Evolutionary conservation across 2,329 filamentous ascomycete genomes (phyloP), one percentile per base, ranked within the genome.

Genomic region (Calonectria pteridis): DNA sequence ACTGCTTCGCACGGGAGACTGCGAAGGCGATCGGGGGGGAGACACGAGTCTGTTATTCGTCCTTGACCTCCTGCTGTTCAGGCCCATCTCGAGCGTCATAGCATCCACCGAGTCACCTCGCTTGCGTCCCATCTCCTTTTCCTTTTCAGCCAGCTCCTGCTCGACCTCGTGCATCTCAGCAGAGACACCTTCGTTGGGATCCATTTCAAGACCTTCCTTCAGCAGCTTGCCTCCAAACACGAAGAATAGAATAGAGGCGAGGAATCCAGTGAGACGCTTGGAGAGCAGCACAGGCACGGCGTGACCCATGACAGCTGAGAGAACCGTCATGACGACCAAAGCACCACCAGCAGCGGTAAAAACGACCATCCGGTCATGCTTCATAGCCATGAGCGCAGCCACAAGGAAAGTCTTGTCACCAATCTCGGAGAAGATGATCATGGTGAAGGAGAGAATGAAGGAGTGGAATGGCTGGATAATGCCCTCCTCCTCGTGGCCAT

Each of bases 331-430:
- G 83, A 94, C 91, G 73, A 98, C 91, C 58, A 99, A 89, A 13
- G 97, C 97, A 67, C 93, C 92, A 80, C 98, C 96, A n/a, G 97
- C 97, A 10, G 97, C 95, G 2, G 95, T 94, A 86, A 99, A 99
- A 75, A 99, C 97, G 16, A 98, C 90, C 76, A 98, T 88, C 67
- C 97, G 93, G 75, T 97, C 94, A 81, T 99, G 96, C 83, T 98
- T 97, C 97, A 99, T 99, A 16, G 97, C 97, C 97, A 99, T 99
- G 23, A 99, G 91, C 10, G 96, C 96, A 9, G 97, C 97, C 28
- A 99, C 95, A 53, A 99, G 90, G 88, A 99, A 99, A 0, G 97
- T 99, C 87, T 99, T 99, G 90, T 99, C 97, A 76, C 97, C 97
- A 80, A 99, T 92, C 84, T 99, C 97, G 59, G 96, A 98, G 80